Conservation (phyloP, 139 green algal genomes). For the Micromonas pusilla region DNA sequence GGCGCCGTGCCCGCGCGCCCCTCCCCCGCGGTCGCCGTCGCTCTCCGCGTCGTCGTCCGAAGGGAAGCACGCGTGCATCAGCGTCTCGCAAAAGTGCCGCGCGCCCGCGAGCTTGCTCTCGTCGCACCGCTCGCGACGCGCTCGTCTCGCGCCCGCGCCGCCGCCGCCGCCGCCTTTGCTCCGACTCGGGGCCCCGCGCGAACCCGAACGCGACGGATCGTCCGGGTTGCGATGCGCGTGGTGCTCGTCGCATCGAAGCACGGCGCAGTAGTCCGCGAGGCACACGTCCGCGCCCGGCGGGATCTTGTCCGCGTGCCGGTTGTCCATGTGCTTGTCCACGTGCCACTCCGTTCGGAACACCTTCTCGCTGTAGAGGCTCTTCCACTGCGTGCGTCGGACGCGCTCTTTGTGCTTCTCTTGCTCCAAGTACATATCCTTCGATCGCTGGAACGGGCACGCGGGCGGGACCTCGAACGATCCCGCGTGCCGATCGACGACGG, state of each 20-base stretch:
- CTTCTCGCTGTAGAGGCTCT: slow-evolving; percentile 1
- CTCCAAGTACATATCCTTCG: background rate
- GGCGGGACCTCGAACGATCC: background rate
- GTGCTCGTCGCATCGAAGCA: slow-evolving; percentile 13
- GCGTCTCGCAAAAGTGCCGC: background rate
- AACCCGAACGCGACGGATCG: no score
- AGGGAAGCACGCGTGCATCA: background rate
- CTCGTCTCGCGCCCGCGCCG: background rate
- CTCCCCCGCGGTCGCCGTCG: no score
- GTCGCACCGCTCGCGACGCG: background rate
- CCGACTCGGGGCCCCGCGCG: no score
- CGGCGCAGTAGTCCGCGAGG: slow-evolving; percentile 18
- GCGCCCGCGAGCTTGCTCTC: background rate
- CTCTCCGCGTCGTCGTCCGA: background rate
- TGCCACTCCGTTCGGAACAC: slow-evolving; percentile 1
- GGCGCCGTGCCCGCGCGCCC: background rate
- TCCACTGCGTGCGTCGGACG: background rate
- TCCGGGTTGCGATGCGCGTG: no score
- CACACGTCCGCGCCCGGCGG: background rate
- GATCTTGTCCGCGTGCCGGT: slow-evolving; percentile 9
- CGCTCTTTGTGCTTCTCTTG: slow-evolving; percentile 13
- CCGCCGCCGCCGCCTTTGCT: no score
- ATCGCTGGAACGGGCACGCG: background rate
- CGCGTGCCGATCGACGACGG: background rate
- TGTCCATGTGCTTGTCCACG: slow-evolving; percentile 19